These are phyloP conservation scores for Calonectria ilicicola DNA, from an alignment of 2,329 filamentous ascomycete genomes.

Conservation along the genomic window DNA sequence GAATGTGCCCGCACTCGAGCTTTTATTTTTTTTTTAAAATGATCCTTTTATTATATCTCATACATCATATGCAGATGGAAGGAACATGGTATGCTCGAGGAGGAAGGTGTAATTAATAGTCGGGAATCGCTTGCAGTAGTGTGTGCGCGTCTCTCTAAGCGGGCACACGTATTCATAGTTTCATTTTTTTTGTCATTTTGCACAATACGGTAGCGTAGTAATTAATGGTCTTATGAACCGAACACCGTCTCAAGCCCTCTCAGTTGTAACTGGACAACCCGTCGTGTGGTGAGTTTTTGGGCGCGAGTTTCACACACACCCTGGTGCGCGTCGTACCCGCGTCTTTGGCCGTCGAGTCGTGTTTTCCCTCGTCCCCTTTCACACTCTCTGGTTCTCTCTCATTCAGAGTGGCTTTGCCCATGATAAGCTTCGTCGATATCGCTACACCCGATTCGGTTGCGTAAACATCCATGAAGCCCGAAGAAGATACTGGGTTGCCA, in stretches of 20 bases:
- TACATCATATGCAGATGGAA: too few species aligned
- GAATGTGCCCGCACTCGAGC: not conserved
- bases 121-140: not conserved
- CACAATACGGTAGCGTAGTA: not conserved
- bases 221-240: not conserved
- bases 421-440: too few species aligned
- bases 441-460: not conserved
- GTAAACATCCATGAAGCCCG: not conserved
- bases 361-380: conserved; percentile 21
- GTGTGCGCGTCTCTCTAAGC: not conserved
- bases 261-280: not conserved
- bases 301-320: not conserved
- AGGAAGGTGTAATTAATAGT: not conserved
- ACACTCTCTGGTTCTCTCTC: conserved; percentile 1
- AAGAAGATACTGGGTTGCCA: not conserved
- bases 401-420: not conserved
- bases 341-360: conserved; percentile 21
- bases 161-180: not conserved
- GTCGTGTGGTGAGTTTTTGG: not conserved
- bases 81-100: not conserved
- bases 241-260: not conserved
- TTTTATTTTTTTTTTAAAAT: not conserved
- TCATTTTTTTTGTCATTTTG: not conserved
- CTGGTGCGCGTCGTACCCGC: conserved; percentile 16
- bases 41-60: not conserved